These are phyloP conservation scores for Oxyria digyna DNA, from an alignment of 148 eudicot species.

Conservation along the genomic window DNA sequence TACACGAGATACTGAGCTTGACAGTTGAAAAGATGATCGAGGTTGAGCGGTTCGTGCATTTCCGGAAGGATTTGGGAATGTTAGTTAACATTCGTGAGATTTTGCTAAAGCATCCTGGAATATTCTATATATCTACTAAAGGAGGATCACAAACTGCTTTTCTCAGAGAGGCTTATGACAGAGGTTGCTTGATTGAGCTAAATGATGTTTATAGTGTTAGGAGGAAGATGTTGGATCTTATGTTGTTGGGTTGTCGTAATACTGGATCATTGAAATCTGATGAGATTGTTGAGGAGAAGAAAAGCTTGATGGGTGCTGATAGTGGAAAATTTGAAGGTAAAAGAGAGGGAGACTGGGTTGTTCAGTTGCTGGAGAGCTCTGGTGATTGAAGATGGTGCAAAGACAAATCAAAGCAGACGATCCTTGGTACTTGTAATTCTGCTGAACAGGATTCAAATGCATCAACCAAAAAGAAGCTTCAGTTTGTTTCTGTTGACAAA, in stretches of 20 bases:
- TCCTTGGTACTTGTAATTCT: too few relatives aligned
- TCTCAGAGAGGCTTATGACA: conserved; percentile 56
- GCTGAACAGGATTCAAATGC: too few relatives aligned
- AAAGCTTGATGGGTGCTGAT: background rate
- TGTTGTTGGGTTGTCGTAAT: conserved; percentile 37
- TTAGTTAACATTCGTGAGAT: conserved; percentile 55
- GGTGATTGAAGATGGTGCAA: conserved; percentile 1
- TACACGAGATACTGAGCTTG: conserved; percentile 70
- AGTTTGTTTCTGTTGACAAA: too few relatives aligned
- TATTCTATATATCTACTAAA: conserved; percentile 55
- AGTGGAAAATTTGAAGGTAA: conserved; percentile 4
- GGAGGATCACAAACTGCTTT: conserved; percentile 42
- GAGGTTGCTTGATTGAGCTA: conserved; percentile 34
- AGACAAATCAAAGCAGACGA: too few relatives aligned
- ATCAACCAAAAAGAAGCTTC: too few relatives aligned
- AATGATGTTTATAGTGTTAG: conserved; percentile 36
- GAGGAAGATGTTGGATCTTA: conserved; percentile 63
- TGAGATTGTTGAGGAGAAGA: conserved; percentile 16
- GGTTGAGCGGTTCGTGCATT: conserved; percentile 54
- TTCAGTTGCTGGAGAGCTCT: background rate
- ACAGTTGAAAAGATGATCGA: conserved; percentile 64
- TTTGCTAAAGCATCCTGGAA: conserved; percentile 63
- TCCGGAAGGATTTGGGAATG: conserved; percentile 62
- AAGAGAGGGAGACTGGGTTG: background rate
- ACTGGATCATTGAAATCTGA: conserved; percentile 30